These are phyloP conservation scores for Escovopsis sp. DNA, from an alignment of 2,329 filamentous ascomycete genomes.

Conservation along the genomic window DNA sequence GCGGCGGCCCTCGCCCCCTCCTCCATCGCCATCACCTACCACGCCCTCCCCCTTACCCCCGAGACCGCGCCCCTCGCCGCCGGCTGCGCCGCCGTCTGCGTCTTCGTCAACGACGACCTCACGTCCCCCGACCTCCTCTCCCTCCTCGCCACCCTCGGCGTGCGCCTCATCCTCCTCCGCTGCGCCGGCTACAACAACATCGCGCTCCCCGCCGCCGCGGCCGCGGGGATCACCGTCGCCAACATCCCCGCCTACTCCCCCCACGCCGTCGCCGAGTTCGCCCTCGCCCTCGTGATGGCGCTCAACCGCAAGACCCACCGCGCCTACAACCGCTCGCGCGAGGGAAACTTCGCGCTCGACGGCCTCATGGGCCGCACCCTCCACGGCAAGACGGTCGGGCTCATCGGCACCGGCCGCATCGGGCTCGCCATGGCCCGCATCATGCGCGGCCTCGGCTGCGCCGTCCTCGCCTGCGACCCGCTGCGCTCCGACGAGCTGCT, in stretches of 20 bases:
- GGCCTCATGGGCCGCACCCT: constrained; percentile 49
- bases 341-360: constrained; percentile 53
- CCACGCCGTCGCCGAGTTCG: constrained; percentile 56
- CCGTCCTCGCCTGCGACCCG: constrained; percentile 45
- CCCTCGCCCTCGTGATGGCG: constrained; percentile 51
- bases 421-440: constrained; percentile 47
- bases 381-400: constrained; percentile 49
- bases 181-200: constrained; percentile 58
- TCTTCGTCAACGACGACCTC: constrained; percentile 53
- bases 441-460: constrained; percentile 50
- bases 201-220: constrained; percentile 40
- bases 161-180: constrained; percentile 46
- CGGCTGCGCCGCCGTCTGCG: constrained; percentile 43
- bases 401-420: constrained; percentile 52
- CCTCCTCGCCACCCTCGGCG: constrained; percentile 36
- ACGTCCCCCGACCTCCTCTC: constrained; percentile 33
- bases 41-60: constrained; percentile 40
- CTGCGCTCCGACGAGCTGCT: constrained; percentile 34
- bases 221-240: constrained; percentile 44
- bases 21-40: constrained; percentile 31
- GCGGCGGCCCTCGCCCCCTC: constrained; percentile 8
- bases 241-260: constrained; percentile 56
- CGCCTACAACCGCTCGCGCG: constrained; percentile 52
- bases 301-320: constrained; percentile 54
- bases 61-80: constrained; percentile 41